These are phyloP conservation scores for Arachnopeziza araneosa DNA, from an alignment of 2,329 filamentous ascomycete species.

Conservation along the genomic window DNA sequence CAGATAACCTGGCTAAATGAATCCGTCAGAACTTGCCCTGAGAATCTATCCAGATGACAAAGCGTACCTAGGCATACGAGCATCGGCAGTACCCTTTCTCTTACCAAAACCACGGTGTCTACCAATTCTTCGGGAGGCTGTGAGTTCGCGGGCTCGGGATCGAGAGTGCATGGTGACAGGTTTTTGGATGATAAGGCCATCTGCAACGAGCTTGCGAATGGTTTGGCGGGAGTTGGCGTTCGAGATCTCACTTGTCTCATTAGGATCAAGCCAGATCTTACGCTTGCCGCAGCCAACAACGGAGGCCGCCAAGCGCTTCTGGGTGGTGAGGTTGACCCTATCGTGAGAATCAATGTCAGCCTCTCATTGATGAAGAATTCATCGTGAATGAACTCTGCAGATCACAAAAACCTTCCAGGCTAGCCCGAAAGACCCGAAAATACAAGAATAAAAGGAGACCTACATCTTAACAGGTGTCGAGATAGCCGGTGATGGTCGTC, in stretches of 20 bases:
- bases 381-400: neutral
- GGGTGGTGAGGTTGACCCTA: slow-evolving; percentile 99
- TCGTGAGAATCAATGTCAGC: slow-evolving; percentile 29
- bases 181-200: slow-evolving; percentile 99
- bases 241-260: slow-evolving; percentile 98
- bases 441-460: slow-evolving; percentile 6
- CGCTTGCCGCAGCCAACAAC: slow-evolving; percentile 98
- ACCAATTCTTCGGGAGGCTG: slow-evolving; percentile 88
- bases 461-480: slow-evolving; percentile 30
- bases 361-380: neutral
- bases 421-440: neutral
- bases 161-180: slow-evolving; percentile 99
- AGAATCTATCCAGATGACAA: slow-evolving; percentile 2
- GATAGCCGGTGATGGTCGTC: slow-evolving; percentile 29
- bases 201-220: slow-evolving; percentile 97
- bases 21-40: slow-evolving; percentile 23
- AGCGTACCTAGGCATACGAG: slow-evolving; percentile 94
- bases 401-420: neutral
- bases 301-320: slow-evolving; percentile 99
- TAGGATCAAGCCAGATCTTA: slow-evolving; percentile 99
- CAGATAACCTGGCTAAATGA: slow-evolving; percentile 82
- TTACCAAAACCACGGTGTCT: slow-evolving; percentile 99
- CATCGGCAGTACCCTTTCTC: slow-evolving; percentile 99
- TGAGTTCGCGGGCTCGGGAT: slow-evolving; percentile 91
- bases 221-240: slow-evolving; percentile 99